Percentiles rank a stretch among this genome's conserved stretches.
Evolutionary conservation across 768 basidiomycete genomes (phyloP).

Genomic region (Neoboletus magnificus): DNA sequence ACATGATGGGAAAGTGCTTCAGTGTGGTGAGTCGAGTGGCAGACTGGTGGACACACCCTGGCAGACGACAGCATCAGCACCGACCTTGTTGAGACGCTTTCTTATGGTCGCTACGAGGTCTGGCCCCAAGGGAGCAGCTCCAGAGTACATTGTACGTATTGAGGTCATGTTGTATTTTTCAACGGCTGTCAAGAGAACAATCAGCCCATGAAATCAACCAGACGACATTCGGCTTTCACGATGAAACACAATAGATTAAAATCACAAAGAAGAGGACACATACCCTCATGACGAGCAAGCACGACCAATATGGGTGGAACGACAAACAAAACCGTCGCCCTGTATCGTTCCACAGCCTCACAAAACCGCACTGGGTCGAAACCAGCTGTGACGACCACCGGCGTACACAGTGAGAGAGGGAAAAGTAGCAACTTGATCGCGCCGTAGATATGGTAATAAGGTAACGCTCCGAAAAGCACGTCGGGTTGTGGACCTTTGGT

Average conservation of each 20-base stretch:
- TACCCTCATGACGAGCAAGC: slow-evolving; percentile 66
- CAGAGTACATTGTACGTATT: slow-evolving; percentile 57
- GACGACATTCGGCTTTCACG: background rate
- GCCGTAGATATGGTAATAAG: slow-evolving; percentile 56
- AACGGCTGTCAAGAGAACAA: slow-evolving; percentile 40
- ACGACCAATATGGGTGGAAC: slow-evolving; percentile 86
- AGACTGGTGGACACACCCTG: slow-evolving; percentile 43
- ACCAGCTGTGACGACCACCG: slow-evolving; percentile 56
- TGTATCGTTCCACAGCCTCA: slow-evolving; percentile 60
- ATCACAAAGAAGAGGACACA: slow-evolving; percentile 18
- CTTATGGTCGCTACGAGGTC: slow-evolving; percentile 53
- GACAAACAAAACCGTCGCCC: slow-evolving; percentile 52
- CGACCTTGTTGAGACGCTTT: slow-evolving; percentile 39
- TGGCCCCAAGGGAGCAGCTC: slow-evolving; percentile 77
- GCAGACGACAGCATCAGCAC: slow-evolving; percentile 38
- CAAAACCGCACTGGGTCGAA: slow-evolving; percentile 75
- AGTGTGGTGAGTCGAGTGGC: background rate
- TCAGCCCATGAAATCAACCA: background rate
- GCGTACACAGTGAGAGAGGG: slow-evolving; percentile 47
- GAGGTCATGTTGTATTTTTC: slow-evolving; percentile 65
- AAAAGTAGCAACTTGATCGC: slow-evolving; percentile 61
- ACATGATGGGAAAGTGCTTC: background rate
- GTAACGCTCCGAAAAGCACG: slow-evolving; percentile 59
- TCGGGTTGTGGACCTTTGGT: slow-evolving; percentile 32
- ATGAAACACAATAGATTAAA: too few relatives aligned